phyloP scores from a whole-genome alignment of 441 rosid genomes.

The Biscutella auriculata region DNA sequence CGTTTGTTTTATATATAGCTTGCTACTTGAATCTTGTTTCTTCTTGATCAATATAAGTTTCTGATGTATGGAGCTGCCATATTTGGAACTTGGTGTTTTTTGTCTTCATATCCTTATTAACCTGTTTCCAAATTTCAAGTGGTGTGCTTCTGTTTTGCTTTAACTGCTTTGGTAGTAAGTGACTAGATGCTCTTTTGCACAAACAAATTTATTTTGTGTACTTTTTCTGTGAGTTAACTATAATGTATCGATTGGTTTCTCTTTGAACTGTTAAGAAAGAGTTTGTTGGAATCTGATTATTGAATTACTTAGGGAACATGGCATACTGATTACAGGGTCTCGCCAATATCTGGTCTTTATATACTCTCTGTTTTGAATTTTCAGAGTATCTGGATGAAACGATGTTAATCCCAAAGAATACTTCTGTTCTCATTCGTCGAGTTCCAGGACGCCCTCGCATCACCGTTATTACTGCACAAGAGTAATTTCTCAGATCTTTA shows the following conservation, averaged over 20 bases:
- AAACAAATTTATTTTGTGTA: neutral
- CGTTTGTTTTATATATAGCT: neutral
- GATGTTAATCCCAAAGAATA: conserved; percentile 90
- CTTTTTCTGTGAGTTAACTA: neutral
- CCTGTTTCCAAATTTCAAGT: neutral
- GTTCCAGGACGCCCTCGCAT: conserved; percentile 97
- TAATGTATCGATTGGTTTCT: neutral
- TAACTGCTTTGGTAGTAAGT: neutral
- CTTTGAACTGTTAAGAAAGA: neutral
- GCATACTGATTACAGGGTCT: neutral
- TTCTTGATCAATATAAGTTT: too few relatives aligned
- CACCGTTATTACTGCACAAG: conserved; percentile 81
- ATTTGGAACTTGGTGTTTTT: neutral
- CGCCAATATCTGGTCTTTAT: neutral
- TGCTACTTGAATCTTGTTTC: neutral
- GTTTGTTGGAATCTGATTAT: conserved; percentile 16
- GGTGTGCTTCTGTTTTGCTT: neutral
- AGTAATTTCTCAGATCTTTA: conserved; percentile 63
- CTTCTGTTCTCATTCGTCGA: conserved; percentile 91
- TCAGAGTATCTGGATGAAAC: conserved; percentile 98
- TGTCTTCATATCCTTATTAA: neutral
- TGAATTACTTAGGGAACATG: neutral
- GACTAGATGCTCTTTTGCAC: neutral
- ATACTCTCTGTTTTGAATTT: conserved; percentile 51
- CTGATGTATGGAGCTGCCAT: too few relatives aligned